Evolutionary conservation across 768 basidiomycete genomes (phyloP), one percentile per base, ranked within the genome.

Genomic region (Podaxis sp.): DNA sequence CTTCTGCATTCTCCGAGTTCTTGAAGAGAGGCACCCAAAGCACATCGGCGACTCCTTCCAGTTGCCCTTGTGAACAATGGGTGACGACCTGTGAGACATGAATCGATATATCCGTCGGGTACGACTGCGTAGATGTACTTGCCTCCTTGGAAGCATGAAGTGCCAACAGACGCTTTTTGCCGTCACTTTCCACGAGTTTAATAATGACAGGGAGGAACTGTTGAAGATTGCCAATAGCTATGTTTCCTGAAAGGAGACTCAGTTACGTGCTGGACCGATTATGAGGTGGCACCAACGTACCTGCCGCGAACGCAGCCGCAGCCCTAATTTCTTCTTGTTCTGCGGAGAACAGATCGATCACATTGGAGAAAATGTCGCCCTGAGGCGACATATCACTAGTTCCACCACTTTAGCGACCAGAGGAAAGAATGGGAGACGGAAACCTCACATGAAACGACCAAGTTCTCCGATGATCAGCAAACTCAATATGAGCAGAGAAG

Each of bases 131-230:
- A 24, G 29, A 59, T 22, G 43, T 4, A 65, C 79, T 56, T 22
- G 89, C 93, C 83, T 98, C 96, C 74, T 97, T 97, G 55, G 98
- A 78, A 9, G 96, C 93, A 69, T 98, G 94, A 25, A 99, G 80
- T 9, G 94, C 88, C 24, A 98, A 77, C 36, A 98, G 74, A 9
- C 94, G 85, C 69, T 89, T 94, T 75, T 89, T 87, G 9, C 85
- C 80, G 70, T 94, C 88, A 11, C 78, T 83, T 74, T 93, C 82
- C 49, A 90, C 81, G 66, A 93, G 82, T 67, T 88, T 87, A 66
- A 97, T 84, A 65, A 98, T 90, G 4, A 81, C 80, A 27, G 94
- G 94, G 3, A 98, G 80, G 83, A 94, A 97, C 68, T 88, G 85
- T 12, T 87, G 85, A 24, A 96, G 79, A 68, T 94, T 96, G 4